A percentile compares a stretch with the other conserved stretches of the same genome.
These are phyloP conservation scores for Linanthus parryae DNA, from an alignment of 148 eudicot genomes.

Conservation along the genomic window DNA sequence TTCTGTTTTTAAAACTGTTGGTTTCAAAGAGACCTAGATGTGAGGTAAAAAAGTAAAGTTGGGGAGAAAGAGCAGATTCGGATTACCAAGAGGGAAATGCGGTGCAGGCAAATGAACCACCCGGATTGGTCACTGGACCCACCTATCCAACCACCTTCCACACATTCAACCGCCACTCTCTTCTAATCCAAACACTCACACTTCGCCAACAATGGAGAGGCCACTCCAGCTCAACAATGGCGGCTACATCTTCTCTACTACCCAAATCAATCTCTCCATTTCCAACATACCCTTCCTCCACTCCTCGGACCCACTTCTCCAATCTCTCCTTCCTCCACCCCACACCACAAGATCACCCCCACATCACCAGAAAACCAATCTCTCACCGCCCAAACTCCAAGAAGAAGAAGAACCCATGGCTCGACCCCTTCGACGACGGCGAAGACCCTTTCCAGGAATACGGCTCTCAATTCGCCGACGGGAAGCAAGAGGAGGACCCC, in stretches of 20 bases:
- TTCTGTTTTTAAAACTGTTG: too few species aligned
- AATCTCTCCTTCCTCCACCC: constrained; percentile 18
- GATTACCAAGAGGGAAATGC: too few species aligned
- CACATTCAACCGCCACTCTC: constrained; percentile 20
- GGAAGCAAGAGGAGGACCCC: constrained; percentile 86
- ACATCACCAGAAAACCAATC: constrained; percentile 12
- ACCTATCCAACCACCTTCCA: constrained; percentile 35
- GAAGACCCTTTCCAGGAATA: constrained; percentile 64
- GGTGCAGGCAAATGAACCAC: too few species aligned
- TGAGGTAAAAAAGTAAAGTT: too few species aligned
- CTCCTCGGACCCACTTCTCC: constrained; percentile 24
- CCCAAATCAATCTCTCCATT: constrained; percentile 48
- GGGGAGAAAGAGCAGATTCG: too few species aligned
- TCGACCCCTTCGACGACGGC: constrained; percentile 77
- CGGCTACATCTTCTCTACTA: constrained; percentile 53
- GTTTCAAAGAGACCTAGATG: too few species aligned
- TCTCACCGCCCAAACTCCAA: constrained; percentile 1
- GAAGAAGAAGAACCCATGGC: constrained; percentile 66
- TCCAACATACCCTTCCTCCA: constrained; percentile 27
- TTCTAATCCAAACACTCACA: background rate
- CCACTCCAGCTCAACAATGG: constrained; percentile 19
- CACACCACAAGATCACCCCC: constrained; percentile 25
- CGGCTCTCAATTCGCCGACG: constrained; percentile 46
- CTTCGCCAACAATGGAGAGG: background rate
- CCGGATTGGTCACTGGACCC: constrained; percentile 15